A percentile compares a stretch with the other conserved stretches of the same genome.
phyloP scores from a whole-genome alignment of 1,284 basidiomycete species.

The Garcileccinum viscosum region DNA sequence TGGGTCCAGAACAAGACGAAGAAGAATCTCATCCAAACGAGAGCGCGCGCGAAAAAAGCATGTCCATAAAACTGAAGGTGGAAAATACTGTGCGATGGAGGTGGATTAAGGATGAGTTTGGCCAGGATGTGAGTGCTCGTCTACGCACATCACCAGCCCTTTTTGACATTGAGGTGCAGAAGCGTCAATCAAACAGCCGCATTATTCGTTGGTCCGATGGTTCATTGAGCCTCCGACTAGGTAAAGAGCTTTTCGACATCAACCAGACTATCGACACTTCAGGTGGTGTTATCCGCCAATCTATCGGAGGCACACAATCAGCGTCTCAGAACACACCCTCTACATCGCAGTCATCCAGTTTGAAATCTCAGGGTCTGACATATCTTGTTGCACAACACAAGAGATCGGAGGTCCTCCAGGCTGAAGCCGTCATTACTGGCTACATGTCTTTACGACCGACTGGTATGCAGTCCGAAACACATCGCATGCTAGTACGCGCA shows the following conservation, averaged over 20 bases:
- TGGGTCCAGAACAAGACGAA: conserved; percentile 80
- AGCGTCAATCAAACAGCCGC: conserved; percentile 85
- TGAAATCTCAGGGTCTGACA: conserved; percentile 73
- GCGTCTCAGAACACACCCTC: conserved; percentile 41
- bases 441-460: conserved; percentile 86
- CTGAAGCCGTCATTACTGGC: conserved; percentile 83
- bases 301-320: conserved; percentile 51
- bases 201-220: conserved; percentile 94
- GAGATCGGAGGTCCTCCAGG: conserved; percentile 82
- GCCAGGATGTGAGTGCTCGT: conserved; percentile 64
- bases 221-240: conserved; percentile 82
- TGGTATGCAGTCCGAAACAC: conserved; percentile 89
- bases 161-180: conserved; percentile 46
- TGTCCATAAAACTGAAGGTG: conserved; percentile 84
- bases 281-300: conserved; percentile 60
- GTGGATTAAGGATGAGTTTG: conserved; percentile 78
- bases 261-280: conserved; percentile 77
- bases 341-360: conserved; percentile 29
- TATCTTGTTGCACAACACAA: conserved; percentile 93
- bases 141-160: not conserved
- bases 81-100: conserved; percentile 92
- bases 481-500: conserved; percentile 85
- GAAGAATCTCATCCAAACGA: conserved; percentile 62
- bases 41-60: conserved; percentile 70
- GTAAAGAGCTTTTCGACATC: conserved; percentile 91